These are phyloP conservation scores for Coelastrella sp. DNA, from an alignment of 139 green algal species.

Conservation along the genomic window DNA sequence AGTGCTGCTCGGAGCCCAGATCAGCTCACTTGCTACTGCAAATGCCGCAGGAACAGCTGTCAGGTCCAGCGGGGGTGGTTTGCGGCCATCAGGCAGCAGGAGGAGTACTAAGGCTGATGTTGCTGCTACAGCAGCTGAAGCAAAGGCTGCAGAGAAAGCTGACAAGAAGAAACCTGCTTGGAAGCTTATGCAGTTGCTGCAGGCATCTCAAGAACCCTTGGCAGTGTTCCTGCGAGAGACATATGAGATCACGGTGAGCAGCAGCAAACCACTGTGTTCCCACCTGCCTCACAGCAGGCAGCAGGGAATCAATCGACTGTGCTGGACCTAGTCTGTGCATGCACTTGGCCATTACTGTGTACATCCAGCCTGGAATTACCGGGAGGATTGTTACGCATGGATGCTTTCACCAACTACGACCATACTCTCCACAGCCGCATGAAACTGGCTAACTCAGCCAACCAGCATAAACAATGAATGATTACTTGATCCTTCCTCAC, in stretches of 20 bases:
- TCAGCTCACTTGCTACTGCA: background rate
- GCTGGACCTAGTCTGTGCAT: no score
- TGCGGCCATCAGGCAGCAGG: background rate
- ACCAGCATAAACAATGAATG: no score
- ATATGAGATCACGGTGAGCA: conserved; percentile 14
- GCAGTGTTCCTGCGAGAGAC: conserved; percentile 36
- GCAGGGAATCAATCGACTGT: background rate
- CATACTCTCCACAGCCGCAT: no score
- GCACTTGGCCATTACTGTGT: no score
- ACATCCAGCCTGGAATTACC: no score
- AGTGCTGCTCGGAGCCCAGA: background rate
- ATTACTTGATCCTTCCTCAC: no score
- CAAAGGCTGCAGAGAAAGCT: background rate
- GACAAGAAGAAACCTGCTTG: conserved; percentile 23
- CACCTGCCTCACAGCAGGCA: background rate
- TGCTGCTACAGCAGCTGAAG: background rate
- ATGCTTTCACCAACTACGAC: no score
- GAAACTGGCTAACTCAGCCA: no score
- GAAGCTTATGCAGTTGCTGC: conserved; percentile 22
- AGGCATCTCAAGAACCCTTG: background rate
- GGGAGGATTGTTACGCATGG: no score
- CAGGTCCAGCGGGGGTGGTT: background rate
- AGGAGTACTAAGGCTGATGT: background rate
- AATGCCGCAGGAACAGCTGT: background rate
- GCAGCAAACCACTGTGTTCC: no score